A percentile compares a stretch with the other conserved stretches of the same genome.
These are phyloP conservation scores for Berberis thunbergii DNA, from an alignment of 164 flowering plant genomes.

Conservation along the genomic window DNA sequence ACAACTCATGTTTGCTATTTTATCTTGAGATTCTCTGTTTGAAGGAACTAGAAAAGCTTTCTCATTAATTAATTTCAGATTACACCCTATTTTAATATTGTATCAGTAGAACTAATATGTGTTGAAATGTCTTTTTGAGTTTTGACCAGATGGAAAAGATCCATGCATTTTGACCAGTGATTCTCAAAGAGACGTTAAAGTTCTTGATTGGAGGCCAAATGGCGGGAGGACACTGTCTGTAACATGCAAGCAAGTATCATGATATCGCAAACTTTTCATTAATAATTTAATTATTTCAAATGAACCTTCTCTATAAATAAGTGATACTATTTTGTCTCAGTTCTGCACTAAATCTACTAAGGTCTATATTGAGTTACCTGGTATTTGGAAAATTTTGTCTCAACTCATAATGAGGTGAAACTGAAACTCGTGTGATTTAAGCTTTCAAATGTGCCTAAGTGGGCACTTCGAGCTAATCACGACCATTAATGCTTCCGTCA, in stretches of 20 bases:
- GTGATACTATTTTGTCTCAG: not conserved
- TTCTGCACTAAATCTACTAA: not conserved
- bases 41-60: too few relatives aligned
- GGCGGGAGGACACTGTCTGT: constrained; percentile 88
- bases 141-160: constrained; percentile 51
- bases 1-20: too few relatives aligned
- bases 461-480: too few relatives aligned
- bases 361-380: too few relatives aligned
- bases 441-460: too few relatives aligned
- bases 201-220: constrained; percentile 92
- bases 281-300: constrained; percentile 1
- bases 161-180: constrained; percentile 62
- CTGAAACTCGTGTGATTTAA: too few relatives aligned
- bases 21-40: too few relatives aligned
- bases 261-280: constrained; percentile 3
- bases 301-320: not conserved
- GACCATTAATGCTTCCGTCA: too few relatives aligned
- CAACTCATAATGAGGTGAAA: too few relatives aligned
- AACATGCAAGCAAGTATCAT: constrained; percentile 76
- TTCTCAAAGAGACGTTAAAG: constrained; percentile 58
- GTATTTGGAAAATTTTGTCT: too few relatives aligned
- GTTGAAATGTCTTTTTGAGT: not conserved
- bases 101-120: not conserved
- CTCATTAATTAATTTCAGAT: too few relatives aligned
- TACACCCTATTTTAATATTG: not conserved